These are phyloP conservation scores for Thyridium curvatum DNA, from an alignment of 2,329 filamentous ascomycete species.

Conservation along the genomic window DNA sequence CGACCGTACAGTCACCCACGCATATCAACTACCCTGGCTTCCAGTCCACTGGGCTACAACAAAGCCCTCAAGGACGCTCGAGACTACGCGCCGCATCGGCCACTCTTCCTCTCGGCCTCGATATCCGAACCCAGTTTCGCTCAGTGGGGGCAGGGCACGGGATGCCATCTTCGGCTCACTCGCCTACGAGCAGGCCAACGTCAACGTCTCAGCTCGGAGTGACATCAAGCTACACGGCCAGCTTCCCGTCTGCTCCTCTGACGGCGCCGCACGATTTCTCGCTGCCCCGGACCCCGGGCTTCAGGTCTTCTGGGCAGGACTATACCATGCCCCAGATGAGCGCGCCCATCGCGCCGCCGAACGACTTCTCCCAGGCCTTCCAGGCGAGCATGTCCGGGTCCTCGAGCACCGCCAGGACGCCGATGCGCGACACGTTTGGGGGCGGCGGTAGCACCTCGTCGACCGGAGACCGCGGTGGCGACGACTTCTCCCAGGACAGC, in stretches of 20 bases:
- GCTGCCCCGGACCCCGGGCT: slow-evolving; percentile 34
- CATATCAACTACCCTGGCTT: slow-evolving; percentile 43
- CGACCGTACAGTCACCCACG: slow-evolving; percentile 41
- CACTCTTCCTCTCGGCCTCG: slow-evolving; percentile 32
- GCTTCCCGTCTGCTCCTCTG: slow-evolving; percentile 47
- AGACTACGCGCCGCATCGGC: slow-evolving; percentile 44
- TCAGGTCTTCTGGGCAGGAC: slow-evolving; percentile 27
- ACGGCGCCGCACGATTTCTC: slow-evolving; percentile 48
- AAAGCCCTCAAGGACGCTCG: slow-evolving; percentile 35
- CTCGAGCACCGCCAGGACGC: slow-evolving; percentile 26
- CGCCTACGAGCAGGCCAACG: slow-evolving; percentile 24
- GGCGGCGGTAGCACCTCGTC: slow-evolving; percentile 13
- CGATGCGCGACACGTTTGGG: slow-evolving; percentile 38
- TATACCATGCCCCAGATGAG: slow-evolving; percentile 50
- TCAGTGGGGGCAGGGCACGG: slow-evolving; percentile 14
- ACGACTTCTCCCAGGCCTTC: slow-evolving; percentile 45
- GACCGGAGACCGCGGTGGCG: slow-evolving; percentile 6
- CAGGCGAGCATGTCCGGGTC: slow-evolving; percentile 32
- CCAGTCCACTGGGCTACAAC: slow-evolving; percentile 31
- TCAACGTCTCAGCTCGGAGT: slow-evolving; percentile 31
- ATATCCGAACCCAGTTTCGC: slow-evolving; percentile 35
- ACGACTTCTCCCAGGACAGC: slow-evolving; percentile 19
- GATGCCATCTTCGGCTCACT: slow-evolving; percentile 19
- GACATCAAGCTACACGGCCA: slow-evolving; percentile 39
- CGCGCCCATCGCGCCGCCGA: slow-evolving; percentile 45